phyloP scores from a whole-genome alignment of 2,329 filamentous ascomycete species.

The Rhexocercosporidium sp. region DNA sequence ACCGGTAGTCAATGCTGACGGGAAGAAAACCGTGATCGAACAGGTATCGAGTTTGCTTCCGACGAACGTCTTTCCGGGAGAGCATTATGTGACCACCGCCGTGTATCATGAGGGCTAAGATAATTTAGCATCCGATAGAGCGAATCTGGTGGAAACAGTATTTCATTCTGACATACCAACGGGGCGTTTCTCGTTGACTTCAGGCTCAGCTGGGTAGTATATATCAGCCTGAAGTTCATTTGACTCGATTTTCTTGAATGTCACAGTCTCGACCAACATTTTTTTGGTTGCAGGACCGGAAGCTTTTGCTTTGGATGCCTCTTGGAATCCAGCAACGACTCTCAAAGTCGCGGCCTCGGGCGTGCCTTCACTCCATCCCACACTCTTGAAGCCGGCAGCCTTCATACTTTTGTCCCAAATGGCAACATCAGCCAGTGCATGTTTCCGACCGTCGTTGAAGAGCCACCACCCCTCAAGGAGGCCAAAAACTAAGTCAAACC shows the following conservation, averaged over 20 bases:
- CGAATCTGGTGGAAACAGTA: not conserved
- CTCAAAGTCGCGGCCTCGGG: constrained; percentile 13
- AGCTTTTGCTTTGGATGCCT: constrained; percentile 39
- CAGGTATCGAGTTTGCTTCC: constrained; percentile 8
- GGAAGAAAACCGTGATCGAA: constrained; percentile 48
- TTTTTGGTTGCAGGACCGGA: not conserved
- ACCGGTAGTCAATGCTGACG: constrained; percentile 54
- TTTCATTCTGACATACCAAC: constrained; percentile 20
- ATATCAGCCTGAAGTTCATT: constrained; percentile 42
- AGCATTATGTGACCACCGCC: constrained; percentile 20
- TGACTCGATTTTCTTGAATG: constrained; percentile 33
- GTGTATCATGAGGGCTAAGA: constrained; percentile 19
- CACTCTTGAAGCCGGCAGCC: constrained; percentile 21
- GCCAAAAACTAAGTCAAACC: constrained; percentile 38
- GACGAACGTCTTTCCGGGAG: constrained; percentile 17
- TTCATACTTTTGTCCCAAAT: constrained; percentile 26
- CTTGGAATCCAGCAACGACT: constrained; percentile 24
- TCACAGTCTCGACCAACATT: constrained; percentile 48
- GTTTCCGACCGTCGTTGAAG: constrained; percentile 34
- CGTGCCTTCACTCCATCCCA: constrained; percentile 26
- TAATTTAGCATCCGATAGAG: not conserved
- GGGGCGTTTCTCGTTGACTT: constrained; percentile 4
- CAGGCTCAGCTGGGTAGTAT: constrained; percentile 38
- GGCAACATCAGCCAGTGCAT: constrained; percentile 26
- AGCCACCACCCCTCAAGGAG: constrained; percentile 41